Percentiles rank a stretch among this genome's conserved stretches.
Evolutionary conservation across 768 basidiomycete species (phyloP).

Genomic region (Amanita thiersii): DNA sequence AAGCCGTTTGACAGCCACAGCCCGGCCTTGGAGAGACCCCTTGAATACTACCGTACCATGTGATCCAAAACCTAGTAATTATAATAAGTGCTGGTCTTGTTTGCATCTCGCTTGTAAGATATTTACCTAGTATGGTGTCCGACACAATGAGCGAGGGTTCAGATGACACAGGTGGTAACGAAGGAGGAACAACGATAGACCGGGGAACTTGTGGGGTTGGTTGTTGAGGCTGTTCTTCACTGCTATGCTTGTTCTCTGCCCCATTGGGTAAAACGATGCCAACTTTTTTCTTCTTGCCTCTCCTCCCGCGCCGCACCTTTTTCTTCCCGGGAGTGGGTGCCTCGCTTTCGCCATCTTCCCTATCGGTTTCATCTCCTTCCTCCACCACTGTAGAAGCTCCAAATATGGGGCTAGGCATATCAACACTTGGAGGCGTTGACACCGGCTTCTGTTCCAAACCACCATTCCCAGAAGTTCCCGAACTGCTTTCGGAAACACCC

Average conservation of each 20-base stretch:
- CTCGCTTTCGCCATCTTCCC: slow-evolving; percentile 23
- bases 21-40: slow-evolving; percentile 92
- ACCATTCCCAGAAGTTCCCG: too few relatives aligned
- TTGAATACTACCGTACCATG: slow-evolving; percentile 95
- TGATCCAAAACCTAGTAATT: slow-evolving; percentile 76
- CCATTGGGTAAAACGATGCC: slow-evolving; percentile 23
- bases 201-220: slow-evolving; percentile 12
- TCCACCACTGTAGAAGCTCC: slow-evolving; percentile 21
- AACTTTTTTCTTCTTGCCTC: slow-evolving; percentile 48
- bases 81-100: slow-evolving; percentile 9
- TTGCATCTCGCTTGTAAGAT: neutral
- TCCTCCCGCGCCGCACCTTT: slow-evolving; percentile 39
- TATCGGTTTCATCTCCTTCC: slow-evolving; percentile 52
- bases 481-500: too few relatives aligned
- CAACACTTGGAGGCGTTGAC: too few relatives aligned
- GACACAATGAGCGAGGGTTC: slow-evolving; percentile 59
- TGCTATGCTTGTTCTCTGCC: slow-evolving; percentile 36
- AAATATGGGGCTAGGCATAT: too few relatives aligned
- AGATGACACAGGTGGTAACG: slow-evolving; percentile 17
- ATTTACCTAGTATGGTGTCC: slow-evolving; percentile 65
- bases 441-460: too few relatives aligned
- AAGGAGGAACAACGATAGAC: slow-evolving; percentile 17
- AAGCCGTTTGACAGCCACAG: slow-evolving; percentile 97
- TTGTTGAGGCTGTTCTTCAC: slow-evolving; percentile 16
- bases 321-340: slow-evolving; percentile 36